These are phyloP conservation scores for Cercospora brassicicola DNA, from an alignment of 2,329 filamentous ascomycete species.

Conservation along the genomic window DNA sequence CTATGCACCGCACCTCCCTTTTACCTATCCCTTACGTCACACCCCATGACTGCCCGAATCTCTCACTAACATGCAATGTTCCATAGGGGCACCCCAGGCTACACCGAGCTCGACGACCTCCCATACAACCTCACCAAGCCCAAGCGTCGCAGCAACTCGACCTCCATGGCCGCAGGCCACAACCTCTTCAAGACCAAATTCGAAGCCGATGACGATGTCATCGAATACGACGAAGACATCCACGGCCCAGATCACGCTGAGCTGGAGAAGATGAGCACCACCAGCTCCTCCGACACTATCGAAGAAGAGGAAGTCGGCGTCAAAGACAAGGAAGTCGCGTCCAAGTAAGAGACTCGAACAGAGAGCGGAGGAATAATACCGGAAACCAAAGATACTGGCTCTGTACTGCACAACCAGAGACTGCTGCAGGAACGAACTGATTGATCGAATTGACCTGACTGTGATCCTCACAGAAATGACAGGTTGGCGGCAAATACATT, in stretches of 20 bases:
- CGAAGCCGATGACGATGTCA: conserved; percentile 84
- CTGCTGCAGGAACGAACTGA: not conserved
- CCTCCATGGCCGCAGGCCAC: conserved; percentile 67
- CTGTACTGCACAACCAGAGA: conserved; percentile 23
- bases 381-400: conserved; percentile 11
- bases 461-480: not conserved
- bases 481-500: not conserved
- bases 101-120: conserved; percentile 76
- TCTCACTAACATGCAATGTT: conserved; percentile 7
- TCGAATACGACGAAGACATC: conserved; percentile 70
- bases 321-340: conserved; percentile 28
- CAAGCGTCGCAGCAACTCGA: conserved; percentile 91
- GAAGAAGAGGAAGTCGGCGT: conserved; percentile 59
- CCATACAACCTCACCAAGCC: conserved; percentile 80
- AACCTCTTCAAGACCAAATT: conserved; percentile 95
- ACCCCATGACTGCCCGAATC: not conserved
- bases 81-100: conserved; percentile 75
- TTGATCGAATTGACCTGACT: conserved; percentile 2
- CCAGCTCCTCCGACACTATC: conserved; percentile 53
- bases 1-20: conserved; percentile 3
- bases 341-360: conserved; percentile 7
- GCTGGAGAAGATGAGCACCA: conserved; percentile 53
- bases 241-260: conserved; percentile 64
- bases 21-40: conserved; percentile 2
- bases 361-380: not conserved